Base-by-base conservation (phyloP, 2,329 filamentous ascomycete genomes). In the Colletotrichum plurivorum region DNA sequence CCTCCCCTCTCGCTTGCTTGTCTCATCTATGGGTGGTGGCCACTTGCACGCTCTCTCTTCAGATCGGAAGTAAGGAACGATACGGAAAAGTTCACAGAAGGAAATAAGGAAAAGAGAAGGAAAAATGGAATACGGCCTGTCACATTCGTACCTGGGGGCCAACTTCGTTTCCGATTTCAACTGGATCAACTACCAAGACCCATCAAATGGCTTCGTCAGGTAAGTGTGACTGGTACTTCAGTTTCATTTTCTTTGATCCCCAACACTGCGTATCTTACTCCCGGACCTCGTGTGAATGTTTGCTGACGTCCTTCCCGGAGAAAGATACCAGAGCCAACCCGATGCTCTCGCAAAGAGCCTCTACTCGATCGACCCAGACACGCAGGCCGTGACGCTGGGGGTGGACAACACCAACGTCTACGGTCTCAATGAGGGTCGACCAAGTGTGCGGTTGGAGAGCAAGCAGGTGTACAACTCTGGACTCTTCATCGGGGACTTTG, bases 401-500 rank as follows among this genome's bases (percentile, higher is more conserved):
- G 84, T 86, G 18, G 84, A 87, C 70, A 76, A 77, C 55, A 77
- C 73, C 43, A 82, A 81, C 58, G 76, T 63, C 2, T 84, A 83
- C 70, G 72, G 72, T 2, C 70, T 77, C 3, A 74, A 79, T 57
- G 73, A 77, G 63, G 86, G 85, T n/a, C 78, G 86, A 18, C 83
- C 84, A 10, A 93, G 90, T 71, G 87, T 94, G 46, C 87, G 92
- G 16, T 78, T 94, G 13, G 88, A 89, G 51, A 93, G 90, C 78
- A 90, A 88, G 61, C 84, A 87, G 57, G 78, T 83, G 4, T 94
- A 90, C 77, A 88, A 84, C 36, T 84, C 90, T 72, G 92, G 91
- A 1, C 85, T 94, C 10, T 89, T 94, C 73, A 89, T 94, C 57
- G 84, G 92, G 22, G 92, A 94, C 76, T 87, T 94, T 59, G 83